Base-by-base conservation (phyloP, 352 stramenopile genomes). In the Phytophthora litchii region DNA sequence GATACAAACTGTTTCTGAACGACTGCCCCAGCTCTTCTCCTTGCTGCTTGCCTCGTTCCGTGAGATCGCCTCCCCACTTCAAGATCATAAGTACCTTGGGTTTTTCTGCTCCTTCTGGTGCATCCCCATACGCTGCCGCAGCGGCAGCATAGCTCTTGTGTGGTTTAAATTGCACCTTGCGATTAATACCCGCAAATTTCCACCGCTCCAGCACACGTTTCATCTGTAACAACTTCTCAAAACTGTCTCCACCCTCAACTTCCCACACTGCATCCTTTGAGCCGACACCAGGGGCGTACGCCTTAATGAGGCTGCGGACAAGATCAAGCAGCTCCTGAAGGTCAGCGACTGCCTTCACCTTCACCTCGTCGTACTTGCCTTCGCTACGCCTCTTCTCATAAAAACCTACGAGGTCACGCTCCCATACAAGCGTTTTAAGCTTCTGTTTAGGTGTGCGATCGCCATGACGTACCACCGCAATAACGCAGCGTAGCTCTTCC, bases 401-500 rank as follows among this genome's bases (percentile, higher is more conserved):
- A 48, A 95, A 93, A 8, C 77, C 66, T 3, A 98, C 74, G 8
- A 98, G 74, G 19, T 88, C 76, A 20, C 85, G 80, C 43, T 96
- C 86, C 66, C 81, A 93, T 38, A 97, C 81, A 17, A 94, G 76
- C 5, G 96, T 97, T 71, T 98, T 98, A 21, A 98, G 83, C 65
- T 99, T 99, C 72, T 99, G 97, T 77, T 99, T 99, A 0, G 98
- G 98, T 8, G 97, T 99, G 40, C 98, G 83, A 74, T 99, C 98
- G 9, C 97, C 98, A 67, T 99, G 98, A 25, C 97, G 88, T 43
- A 99, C 89, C 34, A 99, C 91, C 7, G 97, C 97, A 67, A 99
- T 99, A 14, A 99, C 97, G 64, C 97, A 99, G 21, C 97, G 92
- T 23, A 99, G 74, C 67, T 99, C 97, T 70, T 99, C 95, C 51